Conservation (phyloP, 352 stramenopile species). For the Pythium utonaiense region DNA sequence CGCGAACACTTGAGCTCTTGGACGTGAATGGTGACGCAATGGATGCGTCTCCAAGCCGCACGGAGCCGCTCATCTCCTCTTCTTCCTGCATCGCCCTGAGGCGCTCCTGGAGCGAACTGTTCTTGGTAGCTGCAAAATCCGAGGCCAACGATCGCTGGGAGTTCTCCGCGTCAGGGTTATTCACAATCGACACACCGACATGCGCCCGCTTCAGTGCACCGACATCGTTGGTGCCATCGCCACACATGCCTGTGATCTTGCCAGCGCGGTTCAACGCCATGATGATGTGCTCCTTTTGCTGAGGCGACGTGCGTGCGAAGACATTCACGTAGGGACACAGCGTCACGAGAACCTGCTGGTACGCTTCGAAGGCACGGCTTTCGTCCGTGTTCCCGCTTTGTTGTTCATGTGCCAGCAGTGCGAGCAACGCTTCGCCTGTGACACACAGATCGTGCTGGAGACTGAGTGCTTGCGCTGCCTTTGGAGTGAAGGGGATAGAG, state of each 20-base stretch:
- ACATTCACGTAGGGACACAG: conserved; percentile 56
- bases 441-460: conserved; percentile 34
- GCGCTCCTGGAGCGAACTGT: conserved; percentile 14
- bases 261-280: conserved; percentile 86
- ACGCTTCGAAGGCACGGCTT: conserved; percentile 26
- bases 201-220: conserved; percentile 89
- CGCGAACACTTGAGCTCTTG: conserved; percentile 71
- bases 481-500: conserved; percentile 19
- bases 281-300: conserved; percentile 92
- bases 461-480: conserved; percentile 13
- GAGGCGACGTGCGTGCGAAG: conserved; percentile 90
- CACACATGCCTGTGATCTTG: conserved; percentile 91
- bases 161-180: conserved; percentile 27
- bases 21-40: conserved; percentile 97
- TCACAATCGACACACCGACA: conserved; percentile 94
- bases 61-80: conserved; percentile 53
- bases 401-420: conserved; percentile 15
- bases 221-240: conserved; percentile 96
- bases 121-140: conserved; percentile 4
- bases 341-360: conserved; percentile 19
- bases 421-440: conserved; percentile 31
- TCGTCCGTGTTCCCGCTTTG: conserved; percentile 18
- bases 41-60: conserved; percentile 94
- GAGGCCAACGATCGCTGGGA: conserved; percentile 11
- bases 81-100: conserved; percentile 25